phyloP scores from a whole-genome alignment of 495 filamentous ascomycete species.

The Hypoxylon lenormandii region DNA sequence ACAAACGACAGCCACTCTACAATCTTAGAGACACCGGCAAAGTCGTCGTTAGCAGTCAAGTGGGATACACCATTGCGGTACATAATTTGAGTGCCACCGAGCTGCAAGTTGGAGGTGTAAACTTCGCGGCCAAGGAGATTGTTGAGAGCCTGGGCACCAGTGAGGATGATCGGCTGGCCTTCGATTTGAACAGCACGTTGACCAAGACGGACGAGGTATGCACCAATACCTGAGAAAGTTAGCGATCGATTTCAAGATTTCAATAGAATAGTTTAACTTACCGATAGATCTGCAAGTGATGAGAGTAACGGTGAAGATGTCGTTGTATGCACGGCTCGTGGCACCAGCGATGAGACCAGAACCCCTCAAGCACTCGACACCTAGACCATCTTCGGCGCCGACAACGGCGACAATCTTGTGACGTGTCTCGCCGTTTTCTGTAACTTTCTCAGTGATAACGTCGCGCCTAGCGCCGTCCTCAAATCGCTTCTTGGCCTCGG shows the following conservation, averaged over 20 bases:
- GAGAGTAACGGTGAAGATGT: slow-evolving; percentile 98
- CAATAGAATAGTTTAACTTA: slow-evolving; percentile 52
- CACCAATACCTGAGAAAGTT: slow-evolving; percentile 80
- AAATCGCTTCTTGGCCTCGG: slow-evolving; percentile 86
- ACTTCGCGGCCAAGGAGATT: slow-evolving; percentile 97
- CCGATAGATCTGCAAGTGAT: slow-evolving; percentile 97
- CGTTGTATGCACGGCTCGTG: slow-evolving; percentile 95
- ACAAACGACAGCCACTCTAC: slow-evolving; percentile 97
- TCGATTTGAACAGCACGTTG: slow-evolving; percentile 99
- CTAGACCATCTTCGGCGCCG: slow-evolving; percentile 93
- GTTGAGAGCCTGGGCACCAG: slow-evolving; percentile 96
- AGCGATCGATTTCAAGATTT: slow-evolving; percentile 27
- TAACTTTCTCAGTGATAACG: slow-evolving; percentile 88
- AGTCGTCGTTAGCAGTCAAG: slow-evolving; percentile 97
- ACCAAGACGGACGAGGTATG: slow-evolving; percentile 95
- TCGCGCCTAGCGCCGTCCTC: slow-evolving; percentile 81
- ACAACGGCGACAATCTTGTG: slow-evolving; percentile 95
- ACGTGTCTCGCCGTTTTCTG: slow-evolving; percentile 87
- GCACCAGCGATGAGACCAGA: slow-evolving; percentile 98
- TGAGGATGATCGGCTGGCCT: slow-evolving; percentile 98
- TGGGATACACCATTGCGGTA: slow-evolving; percentile 99
- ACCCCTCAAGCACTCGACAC: slow-evolving; percentile 96
- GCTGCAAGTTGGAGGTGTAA: slow-evolving; percentile 97
- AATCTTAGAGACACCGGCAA: slow-evolving; percentile 96
- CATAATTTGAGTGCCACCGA: slow-evolving; percentile 99